Evolutionary conservation across 805 yeast species (phyloP).

Genomic region (Zygoascus flipseniorum): DNA sequence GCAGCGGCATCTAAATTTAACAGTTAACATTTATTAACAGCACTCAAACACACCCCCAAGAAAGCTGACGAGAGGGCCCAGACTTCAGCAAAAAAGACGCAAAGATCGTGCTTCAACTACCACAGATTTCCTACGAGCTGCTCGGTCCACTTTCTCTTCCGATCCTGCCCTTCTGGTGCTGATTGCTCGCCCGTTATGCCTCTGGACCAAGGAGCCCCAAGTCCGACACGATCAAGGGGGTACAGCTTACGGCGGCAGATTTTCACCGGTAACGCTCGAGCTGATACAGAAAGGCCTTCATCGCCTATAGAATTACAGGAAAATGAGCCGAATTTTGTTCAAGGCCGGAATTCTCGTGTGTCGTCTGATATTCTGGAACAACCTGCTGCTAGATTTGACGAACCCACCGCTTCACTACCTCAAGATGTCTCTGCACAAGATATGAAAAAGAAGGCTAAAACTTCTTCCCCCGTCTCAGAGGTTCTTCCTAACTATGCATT

Average conservation of each 20-base stretch:
- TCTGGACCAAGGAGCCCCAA: background rate
- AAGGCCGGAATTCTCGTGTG: background rate
- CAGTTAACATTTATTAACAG: background rate
- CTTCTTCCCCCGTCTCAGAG: constrained; percentile 5
- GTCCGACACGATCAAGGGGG: constrained; percentile 34
- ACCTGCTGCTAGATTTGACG: background rate
- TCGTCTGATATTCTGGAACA: background rate
- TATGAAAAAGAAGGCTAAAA: background rate
- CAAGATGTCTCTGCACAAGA: background rate
- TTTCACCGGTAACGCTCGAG: constrained; percentile 31
- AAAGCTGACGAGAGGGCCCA: background rate
- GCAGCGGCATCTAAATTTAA: too few species aligned
- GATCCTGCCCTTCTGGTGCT: background rate
- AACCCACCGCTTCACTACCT: background rate
- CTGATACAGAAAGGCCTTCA: constrained; percentile 6
- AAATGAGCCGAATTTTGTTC: background rate
- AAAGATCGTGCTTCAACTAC: background rate
- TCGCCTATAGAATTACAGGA: constrained; percentile 29
- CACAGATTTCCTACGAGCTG: too few species aligned
- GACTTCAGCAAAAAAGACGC: background rate
- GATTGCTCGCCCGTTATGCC: background rate
- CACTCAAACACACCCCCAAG: background rate
- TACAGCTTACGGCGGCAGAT: constrained; percentile 60
- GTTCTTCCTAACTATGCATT: constrained; percentile 20
- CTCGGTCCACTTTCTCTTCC: too few species aligned